Percentiles rank a stretch among this genome's conserved stretches.
Evolutionary conservation across 805 yeast species (phyloP).

Genomic region (Millerago galiae): DNA sequence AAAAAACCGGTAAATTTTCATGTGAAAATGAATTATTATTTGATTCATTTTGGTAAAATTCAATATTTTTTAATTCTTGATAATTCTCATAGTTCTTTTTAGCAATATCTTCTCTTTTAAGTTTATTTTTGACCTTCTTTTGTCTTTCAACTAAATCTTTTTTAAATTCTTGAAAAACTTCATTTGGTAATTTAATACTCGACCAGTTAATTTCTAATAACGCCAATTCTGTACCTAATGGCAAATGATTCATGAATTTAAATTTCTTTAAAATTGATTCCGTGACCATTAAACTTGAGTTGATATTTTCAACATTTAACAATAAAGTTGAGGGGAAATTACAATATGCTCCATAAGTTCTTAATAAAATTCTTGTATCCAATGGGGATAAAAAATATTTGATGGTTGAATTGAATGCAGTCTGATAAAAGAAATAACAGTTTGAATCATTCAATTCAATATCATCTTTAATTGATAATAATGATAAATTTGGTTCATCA

Average conservation of each 20-base stretch:
- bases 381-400: constrained; percentile 68
- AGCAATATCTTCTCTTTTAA: constrained; percentile 55
- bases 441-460: constrained; percentile 28
- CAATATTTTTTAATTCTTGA: constrained; percentile 50
- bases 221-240: constrained; percentile 79
- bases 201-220: constrained; percentile 85
- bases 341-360: constrained; percentile 55
- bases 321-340: constrained; percentile 62
- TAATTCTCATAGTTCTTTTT: constrained; percentile 48
- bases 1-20: not conserved
- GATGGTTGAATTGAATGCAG: constrained; percentile 61
- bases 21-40: no score
- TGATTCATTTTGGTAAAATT: constrained; percentile 35
- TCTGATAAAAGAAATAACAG: constrained; percentile 71
- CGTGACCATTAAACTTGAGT: constrained; percentile 55
- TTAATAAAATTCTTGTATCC: constrained; percentile 67
- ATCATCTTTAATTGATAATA: constrained; percentile 11
- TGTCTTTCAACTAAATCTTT: constrained; percentile 54
- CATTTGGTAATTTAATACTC: constrained; percentile 34
- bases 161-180: constrained; percentile 40
- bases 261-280: constrained; percentile 51
- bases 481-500: constrained; percentile 16
- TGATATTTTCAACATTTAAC: constrained; percentile 63
- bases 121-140: constrained; percentile 40
- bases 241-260: constrained; percentile 77